Conservation (phyloP, 306 rosid species). For the Sicyos edulis region DNA sequence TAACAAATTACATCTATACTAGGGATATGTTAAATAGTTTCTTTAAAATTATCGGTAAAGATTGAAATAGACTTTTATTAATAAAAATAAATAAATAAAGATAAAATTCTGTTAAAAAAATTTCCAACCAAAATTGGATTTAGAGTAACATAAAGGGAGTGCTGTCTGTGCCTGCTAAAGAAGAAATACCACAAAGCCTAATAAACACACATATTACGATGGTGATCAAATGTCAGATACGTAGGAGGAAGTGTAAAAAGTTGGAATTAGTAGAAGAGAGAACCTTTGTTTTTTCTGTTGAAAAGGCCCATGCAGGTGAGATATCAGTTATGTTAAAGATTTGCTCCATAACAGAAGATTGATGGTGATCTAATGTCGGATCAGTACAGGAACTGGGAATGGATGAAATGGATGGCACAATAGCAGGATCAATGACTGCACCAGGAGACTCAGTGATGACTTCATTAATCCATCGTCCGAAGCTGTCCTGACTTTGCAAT, state of each 20-base stretch:
- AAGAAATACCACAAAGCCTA: background rate
- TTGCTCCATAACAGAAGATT: constrained; percentile 54
- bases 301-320: constrained; percentile 72
- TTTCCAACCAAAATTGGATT: background rate
- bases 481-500: constrained; percentile 81
- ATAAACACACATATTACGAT: background rate
- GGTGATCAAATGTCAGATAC: background rate
- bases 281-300: constrained; percentile 89
- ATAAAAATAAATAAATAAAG: background rate
- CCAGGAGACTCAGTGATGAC: constrained; percentile 51
- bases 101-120: background rate
- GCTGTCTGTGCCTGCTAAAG: background rate
- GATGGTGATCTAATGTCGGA: constrained; percentile 37
- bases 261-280: constrained; percentile 8
- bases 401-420: constrained; percentile 49
- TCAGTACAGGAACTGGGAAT: constrained; percentile 37
- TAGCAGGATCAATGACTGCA: constrained; percentile 44
- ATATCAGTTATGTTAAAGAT: constrained; percentile 66
- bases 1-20: background rate
- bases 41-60: background rate
- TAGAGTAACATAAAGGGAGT: background rate
- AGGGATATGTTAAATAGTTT: background rate
- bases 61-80: background rate
- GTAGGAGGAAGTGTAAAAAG: background rate
- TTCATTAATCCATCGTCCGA: constrained; percentile 72